A percentile compares a stretch with the other conserved stretches of the same genome.
phyloP scores from a whole-genome alignment of 2,329 filamentous ascomycete species.

The Scopulariopsis brevicaulis region DNA sequence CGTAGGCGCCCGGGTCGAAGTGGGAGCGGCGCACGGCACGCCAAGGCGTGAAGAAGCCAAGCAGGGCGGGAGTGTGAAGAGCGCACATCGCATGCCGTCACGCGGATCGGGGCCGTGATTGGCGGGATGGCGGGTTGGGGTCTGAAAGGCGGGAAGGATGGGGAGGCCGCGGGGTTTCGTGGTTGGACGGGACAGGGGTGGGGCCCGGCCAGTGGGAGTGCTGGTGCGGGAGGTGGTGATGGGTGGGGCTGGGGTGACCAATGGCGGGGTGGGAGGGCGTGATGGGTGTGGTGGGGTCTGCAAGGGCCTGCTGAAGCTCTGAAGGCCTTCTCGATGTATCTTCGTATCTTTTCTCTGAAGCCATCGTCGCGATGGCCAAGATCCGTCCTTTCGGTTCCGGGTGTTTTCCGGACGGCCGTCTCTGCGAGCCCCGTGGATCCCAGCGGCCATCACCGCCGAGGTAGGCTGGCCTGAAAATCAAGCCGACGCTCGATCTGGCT shows the following conservation, averaged over 20 bases:
- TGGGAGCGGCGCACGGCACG: background rate
- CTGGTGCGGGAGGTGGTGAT: background rate
- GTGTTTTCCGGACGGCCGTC: too few relatives aligned
- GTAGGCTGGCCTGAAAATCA: too few relatives aligned
- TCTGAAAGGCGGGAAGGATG: background rate
- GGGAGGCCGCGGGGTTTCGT: too few relatives aligned
- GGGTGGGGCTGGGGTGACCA: background rate
- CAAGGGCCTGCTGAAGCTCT: background rate
- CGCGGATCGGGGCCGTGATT: background rate
- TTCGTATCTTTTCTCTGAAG: background rate
- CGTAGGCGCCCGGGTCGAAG: too few relatives aligned
- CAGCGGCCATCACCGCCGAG: too few relatives aligned
- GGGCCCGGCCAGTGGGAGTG: background rate
- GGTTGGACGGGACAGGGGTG: background rate
- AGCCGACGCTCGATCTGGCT: too few relatives aligned
- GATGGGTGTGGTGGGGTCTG: background rate
- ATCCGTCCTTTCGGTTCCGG: too few relatives aligned
- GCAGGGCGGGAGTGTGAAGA: background rate
- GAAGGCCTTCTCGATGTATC: background rate
- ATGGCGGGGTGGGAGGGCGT: background rate
- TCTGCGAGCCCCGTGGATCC: too few relatives aligned
- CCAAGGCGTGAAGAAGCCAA: background rate
- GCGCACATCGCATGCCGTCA: constrained; percentile 1
- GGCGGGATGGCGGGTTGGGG: background rate
- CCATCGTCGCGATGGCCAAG: background rate